A percentile compares a stretch with the other conserved stretches of the same genome.
These are phyloP conservation scores for Thalassia testudinum DNA, from an alignment of 116 monocot genomes.

Conservation along the genomic window DNA sequence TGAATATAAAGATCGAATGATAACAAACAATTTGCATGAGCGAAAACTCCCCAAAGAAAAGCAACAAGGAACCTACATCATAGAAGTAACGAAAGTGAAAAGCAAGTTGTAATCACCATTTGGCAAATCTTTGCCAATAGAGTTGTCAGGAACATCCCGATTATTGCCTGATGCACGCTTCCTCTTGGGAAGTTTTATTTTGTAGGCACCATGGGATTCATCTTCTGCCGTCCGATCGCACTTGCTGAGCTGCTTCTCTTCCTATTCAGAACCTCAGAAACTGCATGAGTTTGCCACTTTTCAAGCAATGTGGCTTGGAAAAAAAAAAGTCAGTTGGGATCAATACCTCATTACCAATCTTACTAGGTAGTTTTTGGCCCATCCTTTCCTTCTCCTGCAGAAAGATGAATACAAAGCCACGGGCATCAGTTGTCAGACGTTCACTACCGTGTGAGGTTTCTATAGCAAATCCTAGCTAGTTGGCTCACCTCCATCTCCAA, in stretches of 20 bases:
- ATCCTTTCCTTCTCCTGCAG: slow-evolving; percentile 15
- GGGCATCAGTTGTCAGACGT: too few relatives aligned
- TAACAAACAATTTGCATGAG: too few relatives aligned
- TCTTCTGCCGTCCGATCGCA: not conserved
- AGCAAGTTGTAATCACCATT: not conserved
- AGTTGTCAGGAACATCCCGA: too few relatives aligned
- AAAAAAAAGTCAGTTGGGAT: not conserved
- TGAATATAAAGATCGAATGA: too few relatives aligned
- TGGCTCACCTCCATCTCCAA: slow-evolving; percentile 40
- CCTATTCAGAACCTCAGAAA: not conserved
- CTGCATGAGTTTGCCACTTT: too few relatives aligned
- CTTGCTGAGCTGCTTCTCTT: not conserved
- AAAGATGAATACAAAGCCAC: slow-evolving; percentile 1
- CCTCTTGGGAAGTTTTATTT: not conserved
- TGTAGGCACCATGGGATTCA: not conserved
- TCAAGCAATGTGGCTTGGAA: too few relatives aligned
- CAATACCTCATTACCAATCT: slow-evolving; percentile 12
- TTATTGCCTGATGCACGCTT: not conserved
- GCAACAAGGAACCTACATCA: too few relatives aligned
- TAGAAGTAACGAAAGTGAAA: not conserved
- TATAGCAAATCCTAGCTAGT: too few relatives aligned
- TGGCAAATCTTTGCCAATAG: not conserved
- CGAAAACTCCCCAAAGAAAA: too few relatives aligned
- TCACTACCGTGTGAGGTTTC: too few relatives aligned
- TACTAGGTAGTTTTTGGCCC: slow-evolving; percentile 1